These are phyloP conservation scores for Colletotrichum acutatum DNA, from an alignment of 2,329 filamentous ascomycete genomes.

Conservation along the genomic window DNA sequence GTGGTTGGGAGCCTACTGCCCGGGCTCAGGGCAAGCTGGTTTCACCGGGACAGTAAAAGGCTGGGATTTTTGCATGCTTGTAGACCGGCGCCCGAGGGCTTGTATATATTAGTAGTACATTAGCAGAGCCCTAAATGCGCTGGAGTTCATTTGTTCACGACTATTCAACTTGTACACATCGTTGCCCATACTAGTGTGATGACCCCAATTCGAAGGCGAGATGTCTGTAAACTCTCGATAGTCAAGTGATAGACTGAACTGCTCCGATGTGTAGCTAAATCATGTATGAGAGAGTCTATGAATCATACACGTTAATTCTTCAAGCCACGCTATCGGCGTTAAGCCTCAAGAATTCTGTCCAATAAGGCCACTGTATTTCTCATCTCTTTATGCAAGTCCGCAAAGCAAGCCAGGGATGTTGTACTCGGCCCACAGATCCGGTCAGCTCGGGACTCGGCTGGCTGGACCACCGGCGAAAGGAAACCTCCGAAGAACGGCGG, in stretches of 20 bases:
- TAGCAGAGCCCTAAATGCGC: slow-evolving; percentile 35
- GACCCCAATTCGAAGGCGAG: accelerated
- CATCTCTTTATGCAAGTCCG: neutral
- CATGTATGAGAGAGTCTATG: neutral
- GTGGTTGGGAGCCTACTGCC: slow-evolving; percentile 86
- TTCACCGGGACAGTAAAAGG: slow-evolving; percentile 85
- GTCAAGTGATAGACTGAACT: neutral
- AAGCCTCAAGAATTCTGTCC: neutral
- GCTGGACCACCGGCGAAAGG: slow-evolving; percentile 14
- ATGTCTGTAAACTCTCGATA: neutral
- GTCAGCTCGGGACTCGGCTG: slow-evolving; percentile 2
- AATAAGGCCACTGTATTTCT: slow-evolving; percentile 14
- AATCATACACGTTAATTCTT: neutral
- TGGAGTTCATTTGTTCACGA: slow-evolving; percentile 30
- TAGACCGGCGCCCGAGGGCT: slow-evolving; percentile 35
- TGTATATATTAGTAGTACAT: slow-evolving; percentile 39
- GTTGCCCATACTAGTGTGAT: neutral
- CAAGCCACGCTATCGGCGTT: slow-evolving; percentile 14
- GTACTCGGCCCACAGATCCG: slow-evolving; percentile 17
- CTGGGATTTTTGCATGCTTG: slow-evolving; percentile 26
- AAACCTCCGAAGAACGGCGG: slow-evolving; percentile 18
- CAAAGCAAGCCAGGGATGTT: neutral
- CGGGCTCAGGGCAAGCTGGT: slow-evolving; percentile 83
- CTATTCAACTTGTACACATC: neutral
- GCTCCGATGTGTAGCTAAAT: neutral